phyloP scores from a whole-genome alignment of 1,284 basidiomycete species.

The Neotropicomus parvogracilis region DNA sequence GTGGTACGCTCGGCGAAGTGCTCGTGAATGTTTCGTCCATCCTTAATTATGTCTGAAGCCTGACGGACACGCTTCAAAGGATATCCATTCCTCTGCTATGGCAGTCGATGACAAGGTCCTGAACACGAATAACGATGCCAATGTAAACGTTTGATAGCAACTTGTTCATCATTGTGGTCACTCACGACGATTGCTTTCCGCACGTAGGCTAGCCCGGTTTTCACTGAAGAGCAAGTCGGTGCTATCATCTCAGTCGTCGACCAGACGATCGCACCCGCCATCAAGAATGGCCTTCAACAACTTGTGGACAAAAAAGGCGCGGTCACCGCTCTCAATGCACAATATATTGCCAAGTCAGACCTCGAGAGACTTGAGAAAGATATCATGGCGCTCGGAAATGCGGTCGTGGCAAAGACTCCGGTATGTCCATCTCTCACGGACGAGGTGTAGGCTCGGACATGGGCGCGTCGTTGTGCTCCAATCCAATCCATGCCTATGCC shows the following conservation, averaged over 20 bases:
- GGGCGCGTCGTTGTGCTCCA: neutral
- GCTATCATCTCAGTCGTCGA: accelerated
- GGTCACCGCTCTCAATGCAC: neutral
- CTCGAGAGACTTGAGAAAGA: neutral
- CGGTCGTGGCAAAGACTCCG: neutral
- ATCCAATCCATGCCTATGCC: neutral
- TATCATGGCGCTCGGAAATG: neutral
- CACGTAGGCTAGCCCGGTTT: neutral
- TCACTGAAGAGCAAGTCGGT: neutral
- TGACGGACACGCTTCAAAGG: neutral
- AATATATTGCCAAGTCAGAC: neutral
- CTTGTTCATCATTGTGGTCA: neutral
- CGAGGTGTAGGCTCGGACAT: neutral
- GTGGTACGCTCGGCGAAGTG: accelerated
- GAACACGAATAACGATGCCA: neutral
- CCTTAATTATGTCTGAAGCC: neutral
- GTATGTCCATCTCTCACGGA: neutral
- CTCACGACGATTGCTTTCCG: neutral
- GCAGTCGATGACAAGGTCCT: accelerated
- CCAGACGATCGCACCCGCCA: accelerated
- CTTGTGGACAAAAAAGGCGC: neutral
- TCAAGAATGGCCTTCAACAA: neutral
- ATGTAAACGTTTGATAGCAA: neutral
- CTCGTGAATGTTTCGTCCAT: neutral
- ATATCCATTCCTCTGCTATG: accelerated